Conservation (phyloP, 2,329 filamentous ascomycete species). For the Fusarium concolor region DNA sequence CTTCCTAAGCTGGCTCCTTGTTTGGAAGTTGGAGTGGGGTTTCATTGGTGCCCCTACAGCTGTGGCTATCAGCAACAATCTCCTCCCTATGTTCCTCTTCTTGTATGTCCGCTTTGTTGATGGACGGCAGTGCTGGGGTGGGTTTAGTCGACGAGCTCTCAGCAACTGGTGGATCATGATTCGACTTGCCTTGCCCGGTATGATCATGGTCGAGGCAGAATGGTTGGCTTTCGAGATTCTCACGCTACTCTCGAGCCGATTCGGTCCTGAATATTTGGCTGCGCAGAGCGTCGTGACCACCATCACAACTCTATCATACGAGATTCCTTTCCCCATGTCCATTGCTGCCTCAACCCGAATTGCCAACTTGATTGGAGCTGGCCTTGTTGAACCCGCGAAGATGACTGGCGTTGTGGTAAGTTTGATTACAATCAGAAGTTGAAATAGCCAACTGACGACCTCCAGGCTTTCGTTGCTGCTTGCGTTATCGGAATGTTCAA, state of each 20-base stretch:
- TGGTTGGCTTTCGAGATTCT: conserved; percentile 93
- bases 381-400: conserved; percentile 82
- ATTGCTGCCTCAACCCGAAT: conserved; percentile 90
- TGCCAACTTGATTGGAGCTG: conserved; percentile 91
- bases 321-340: conserved; percentile 90
- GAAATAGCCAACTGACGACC: conserved; percentile 1
- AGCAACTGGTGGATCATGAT: conserved; percentile 86
- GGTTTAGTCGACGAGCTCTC: conserved; percentile 77
- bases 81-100: conserved; percentile 81
- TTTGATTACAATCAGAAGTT: conserved; percentile 15
- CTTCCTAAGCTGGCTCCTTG: conserved; percentile 81
- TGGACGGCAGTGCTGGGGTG: conserved; percentile 85
- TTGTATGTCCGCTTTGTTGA: conserved; percentile 80
- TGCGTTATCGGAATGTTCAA: conserved; percentile 83
- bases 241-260: conserved; percentile 83
- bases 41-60: conserved; percentile 87
- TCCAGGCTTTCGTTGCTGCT: conserved; percentile 70
- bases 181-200: conserved; percentile 84
- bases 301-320: conserved; percentile 83
- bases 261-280: conserved; percentile 82
- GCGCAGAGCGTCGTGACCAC: conserved; percentile 89
- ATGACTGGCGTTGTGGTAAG: conserved; percentile 80
- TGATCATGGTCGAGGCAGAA: conserved; percentile 95
- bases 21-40: conserved; percentile 76
- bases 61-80: conserved; percentile 80